phyloP scores from a whole-genome alignment of 768 basidiomycete genomes.

The Termitomyces sp. region DNA sequence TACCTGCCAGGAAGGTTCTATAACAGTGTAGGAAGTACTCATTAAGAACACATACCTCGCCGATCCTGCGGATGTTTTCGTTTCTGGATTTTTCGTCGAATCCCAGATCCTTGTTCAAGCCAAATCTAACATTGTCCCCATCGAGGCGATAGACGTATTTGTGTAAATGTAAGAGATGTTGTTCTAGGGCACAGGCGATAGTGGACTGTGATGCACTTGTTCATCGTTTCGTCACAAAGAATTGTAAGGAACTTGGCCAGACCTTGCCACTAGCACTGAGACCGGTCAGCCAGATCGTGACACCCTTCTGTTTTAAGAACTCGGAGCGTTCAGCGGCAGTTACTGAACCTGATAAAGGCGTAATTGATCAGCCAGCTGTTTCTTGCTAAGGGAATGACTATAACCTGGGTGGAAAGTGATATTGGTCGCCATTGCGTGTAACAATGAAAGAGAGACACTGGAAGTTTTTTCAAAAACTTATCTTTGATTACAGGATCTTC shows the following conservation, averaged over 20 bases:
- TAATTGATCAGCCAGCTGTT: slow-evolving; percentile 1
- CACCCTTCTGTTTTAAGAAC: slow-evolving; percentile 76
- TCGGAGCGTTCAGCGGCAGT: slow-evolving; percentile 60
- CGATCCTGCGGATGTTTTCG: slow-evolving; percentile 95
- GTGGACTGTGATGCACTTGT: slow-evolving; percentile 64
- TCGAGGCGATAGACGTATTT: slow-evolving; percentile 92
- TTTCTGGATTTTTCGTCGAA: slow-evolving; percentile 90
- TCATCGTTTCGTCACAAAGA: neutral
- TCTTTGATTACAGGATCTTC: neutral
- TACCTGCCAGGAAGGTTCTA: slow-evolving; percentile 51
- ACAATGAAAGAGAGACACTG: neutral
- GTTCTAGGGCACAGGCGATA: slow-evolving; percentile 95
- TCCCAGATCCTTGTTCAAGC: slow-evolving; percentile 94
- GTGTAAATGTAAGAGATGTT: slow-evolving; percentile 84
- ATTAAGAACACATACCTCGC: slow-evolving; percentile 67
- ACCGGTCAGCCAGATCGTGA: slow-evolving; percentile 96
- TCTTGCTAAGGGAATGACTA: neutral
- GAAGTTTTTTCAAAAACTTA: neutral
- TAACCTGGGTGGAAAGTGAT: slow-evolving; percentile 51
- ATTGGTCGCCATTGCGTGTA: slow-evolving; percentile 43
- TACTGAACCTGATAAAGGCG: slow-evolving; percentile 62
- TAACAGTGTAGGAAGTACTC: neutral
- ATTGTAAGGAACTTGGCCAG: slow-evolving; percentile 12
- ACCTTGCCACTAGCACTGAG: slow-evolving; percentile 96
- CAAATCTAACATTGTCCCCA: slow-evolving; percentile 94